phyloP scores from a whole-genome alignment of 495 filamentous ascomycete genomes.

The Physcia stellaris region DNA sequence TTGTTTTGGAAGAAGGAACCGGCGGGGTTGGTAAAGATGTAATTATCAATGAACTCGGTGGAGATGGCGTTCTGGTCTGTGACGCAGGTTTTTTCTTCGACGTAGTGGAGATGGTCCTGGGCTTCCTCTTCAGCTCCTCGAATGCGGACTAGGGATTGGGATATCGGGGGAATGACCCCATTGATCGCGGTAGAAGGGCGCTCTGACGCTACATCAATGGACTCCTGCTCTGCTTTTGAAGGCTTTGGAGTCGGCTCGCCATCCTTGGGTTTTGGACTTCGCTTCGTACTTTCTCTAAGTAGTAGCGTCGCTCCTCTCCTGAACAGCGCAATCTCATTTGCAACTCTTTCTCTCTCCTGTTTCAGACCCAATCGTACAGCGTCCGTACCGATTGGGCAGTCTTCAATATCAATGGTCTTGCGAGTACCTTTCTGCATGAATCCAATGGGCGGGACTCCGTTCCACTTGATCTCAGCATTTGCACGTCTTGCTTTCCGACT shows the following conservation, averaged over 20 bases:
- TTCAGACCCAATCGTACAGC: constrained; percentile 63
- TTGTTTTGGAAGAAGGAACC: constrained; percentile 99
- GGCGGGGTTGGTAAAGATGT: constrained; percentile 77
- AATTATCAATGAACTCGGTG: constrained; percentile 77
- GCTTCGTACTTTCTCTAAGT: constrained; percentile 70
- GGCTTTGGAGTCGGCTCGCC: not conserved
- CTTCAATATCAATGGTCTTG: constrained; percentile 79
- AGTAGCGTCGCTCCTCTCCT: constrained; percentile 75
- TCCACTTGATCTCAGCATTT: constrained; percentile 22
- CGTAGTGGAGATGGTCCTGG: constrained; percentile 29
- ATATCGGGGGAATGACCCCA: not conserved
- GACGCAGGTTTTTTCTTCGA: constrained; percentile 71
- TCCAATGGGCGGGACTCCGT: constrained; percentile 66
- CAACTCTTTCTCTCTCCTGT: constrained; percentile 56
- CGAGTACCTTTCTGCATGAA: constrained; percentile 69
- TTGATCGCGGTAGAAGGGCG: not conserved
- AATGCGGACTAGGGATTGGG: constrained; percentile 6
- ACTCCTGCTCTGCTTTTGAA: not conserved
- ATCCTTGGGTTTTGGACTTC: constrained; percentile 29
- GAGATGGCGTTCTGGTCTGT: constrained; percentile 69
- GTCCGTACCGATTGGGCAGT: constrained; percentile 89
- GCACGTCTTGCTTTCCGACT: constrained; percentile 26
- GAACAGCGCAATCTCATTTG: constrained; percentile 55
- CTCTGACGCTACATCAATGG: not conserved
- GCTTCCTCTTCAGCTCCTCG: constrained; percentile 17